phyloP scores from a whole-genome alignment of 208 protist species.

The Trypanosoma boissoni region DNA sequence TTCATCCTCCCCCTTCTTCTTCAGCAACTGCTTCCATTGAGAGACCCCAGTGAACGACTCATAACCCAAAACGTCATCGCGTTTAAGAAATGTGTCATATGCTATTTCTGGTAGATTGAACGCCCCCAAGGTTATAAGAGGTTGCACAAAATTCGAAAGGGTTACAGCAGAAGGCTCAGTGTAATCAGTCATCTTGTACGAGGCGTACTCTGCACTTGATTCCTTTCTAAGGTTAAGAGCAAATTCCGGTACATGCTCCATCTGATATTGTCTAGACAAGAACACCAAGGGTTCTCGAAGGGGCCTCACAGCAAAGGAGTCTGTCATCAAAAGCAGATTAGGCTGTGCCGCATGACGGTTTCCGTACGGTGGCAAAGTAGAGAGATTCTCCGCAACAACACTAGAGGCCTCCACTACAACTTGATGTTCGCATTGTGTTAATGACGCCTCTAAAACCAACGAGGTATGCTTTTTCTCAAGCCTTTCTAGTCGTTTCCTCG shows the following conservation, averaged over 20 bases:
- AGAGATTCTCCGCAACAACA: slow-evolving; percentile 9
- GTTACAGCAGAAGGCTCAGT: slow-evolving; percentile 18
- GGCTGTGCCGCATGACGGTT: background rate
- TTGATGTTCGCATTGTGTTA: background rate
- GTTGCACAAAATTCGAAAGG: slow-evolving; percentile 39
- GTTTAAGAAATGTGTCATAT: slow-evolving; percentile 12
- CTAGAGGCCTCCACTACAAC: slow-evolving; percentile 9
- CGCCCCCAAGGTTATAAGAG: slow-evolving; percentile 33
- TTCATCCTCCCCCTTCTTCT: background rate
- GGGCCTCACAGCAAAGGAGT: slow-evolving; percentile 9
- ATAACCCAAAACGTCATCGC: slow-evolving; percentile 10
- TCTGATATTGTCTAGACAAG: slow-evolving; percentile 26
- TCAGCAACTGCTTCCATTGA: background rate
- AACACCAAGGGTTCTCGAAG: slow-evolving; percentile 45
- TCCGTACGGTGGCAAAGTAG: background rate
- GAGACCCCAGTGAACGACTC: slow-evolving; percentile 6
- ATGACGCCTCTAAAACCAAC: background rate
- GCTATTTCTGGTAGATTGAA: slow-evolving; percentile 24
- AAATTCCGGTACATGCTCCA: slow-evolving; percentile 45
- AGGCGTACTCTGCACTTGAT: slow-evolving; percentile 22
- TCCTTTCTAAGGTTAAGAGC: slow-evolving; percentile 26
- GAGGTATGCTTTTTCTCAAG: slow-evolving; percentile 3
- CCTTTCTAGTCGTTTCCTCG: slow-evolving; percentile 9
- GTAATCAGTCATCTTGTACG: slow-evolving; percentile 9
- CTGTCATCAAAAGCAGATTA: slow-evolving; percentile 19